Conservation (phyloP, 441 rosid species). For the Pelargonium citronellum region DNA sequence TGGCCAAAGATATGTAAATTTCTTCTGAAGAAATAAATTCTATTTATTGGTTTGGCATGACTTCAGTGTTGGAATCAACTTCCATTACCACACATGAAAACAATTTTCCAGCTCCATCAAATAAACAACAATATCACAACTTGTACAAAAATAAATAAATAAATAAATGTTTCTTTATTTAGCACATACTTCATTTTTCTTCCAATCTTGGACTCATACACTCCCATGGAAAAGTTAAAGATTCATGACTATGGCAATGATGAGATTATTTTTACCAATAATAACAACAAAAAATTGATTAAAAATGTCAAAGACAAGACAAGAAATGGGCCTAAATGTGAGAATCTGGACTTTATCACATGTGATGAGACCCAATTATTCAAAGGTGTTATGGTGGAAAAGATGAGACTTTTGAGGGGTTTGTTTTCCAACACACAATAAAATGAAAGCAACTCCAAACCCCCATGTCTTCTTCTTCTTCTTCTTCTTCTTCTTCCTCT, state of each 20-base stretch:
- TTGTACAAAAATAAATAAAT: neutral
- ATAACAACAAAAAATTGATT: neutral
- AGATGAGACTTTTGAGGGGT: constrained; percentile 2
- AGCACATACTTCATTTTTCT: neutral
- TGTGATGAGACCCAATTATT: constrained; percentile 1
- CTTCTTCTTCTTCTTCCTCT: constrained; percentile 6
- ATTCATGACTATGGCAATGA: neutral
- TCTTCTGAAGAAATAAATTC: neutral
- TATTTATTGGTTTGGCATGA: neutral
- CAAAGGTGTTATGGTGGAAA: neutral
- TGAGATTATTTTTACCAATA: neutral
- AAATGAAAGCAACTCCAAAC: constrained; percentile 2
- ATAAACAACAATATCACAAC: neutral
- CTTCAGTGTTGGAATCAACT: neutral
- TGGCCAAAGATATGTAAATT: neutral
- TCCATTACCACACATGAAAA: neutral
- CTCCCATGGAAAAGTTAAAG: no score
- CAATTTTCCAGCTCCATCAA: neutral
- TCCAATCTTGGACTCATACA: no score
- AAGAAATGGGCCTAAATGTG: neutral
- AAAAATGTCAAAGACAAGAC: neutral
- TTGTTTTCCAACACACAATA: neutral
- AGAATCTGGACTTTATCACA: neutral
- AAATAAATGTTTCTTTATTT: neutral
- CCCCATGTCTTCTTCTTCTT: constrained; percentile 17